These are phyloP conservation scores for Tuber brumale DNA, from an alignment of 495 filamentous ascomycete genomes.

Conservation along the genomic window DNA sequence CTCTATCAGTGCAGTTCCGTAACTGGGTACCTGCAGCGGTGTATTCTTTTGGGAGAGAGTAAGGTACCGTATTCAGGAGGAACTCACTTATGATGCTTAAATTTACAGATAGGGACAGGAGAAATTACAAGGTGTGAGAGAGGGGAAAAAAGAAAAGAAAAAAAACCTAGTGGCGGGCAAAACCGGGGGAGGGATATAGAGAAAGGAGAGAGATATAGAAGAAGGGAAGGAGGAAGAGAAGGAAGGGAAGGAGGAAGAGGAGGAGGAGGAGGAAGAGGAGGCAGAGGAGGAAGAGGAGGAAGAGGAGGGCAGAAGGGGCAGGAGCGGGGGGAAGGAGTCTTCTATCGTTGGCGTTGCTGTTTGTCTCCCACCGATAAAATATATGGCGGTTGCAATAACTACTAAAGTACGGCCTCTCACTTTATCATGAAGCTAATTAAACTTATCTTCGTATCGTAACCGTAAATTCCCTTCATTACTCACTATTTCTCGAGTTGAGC, in stretches of 20 bases:
- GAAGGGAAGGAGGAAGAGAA: neutral
- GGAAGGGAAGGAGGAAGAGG: neutral
- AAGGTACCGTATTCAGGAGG: neutral
- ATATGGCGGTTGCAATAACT: neutral
- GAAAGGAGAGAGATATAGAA: neutral
- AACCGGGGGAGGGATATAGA: conserved; percentile 10
- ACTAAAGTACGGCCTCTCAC: neutral
- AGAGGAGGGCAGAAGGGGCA: neutral
- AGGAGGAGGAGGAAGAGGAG: no score
- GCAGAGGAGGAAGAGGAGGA: no score
- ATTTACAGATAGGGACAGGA: neutral
- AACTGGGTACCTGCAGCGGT: neutral
- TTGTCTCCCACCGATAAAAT: neutral
- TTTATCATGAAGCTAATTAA: neutral
- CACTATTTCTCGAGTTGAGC: neutral
- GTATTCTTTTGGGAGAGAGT: neutral
- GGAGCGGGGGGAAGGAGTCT: neutral
- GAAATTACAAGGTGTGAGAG: neutral
- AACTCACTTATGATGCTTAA: neutral
- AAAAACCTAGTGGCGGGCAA: conserved; percentile 29
- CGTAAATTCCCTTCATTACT: neutral
- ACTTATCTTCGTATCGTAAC: neutral
- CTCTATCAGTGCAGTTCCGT: neutral
- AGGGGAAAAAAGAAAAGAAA: neutral
- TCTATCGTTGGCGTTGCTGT: neutral